phyloP scores from a whole-genome alignment of 2,329 filamentous ascomycete genomes.

The Neocucurbitaria cava region DNA sequence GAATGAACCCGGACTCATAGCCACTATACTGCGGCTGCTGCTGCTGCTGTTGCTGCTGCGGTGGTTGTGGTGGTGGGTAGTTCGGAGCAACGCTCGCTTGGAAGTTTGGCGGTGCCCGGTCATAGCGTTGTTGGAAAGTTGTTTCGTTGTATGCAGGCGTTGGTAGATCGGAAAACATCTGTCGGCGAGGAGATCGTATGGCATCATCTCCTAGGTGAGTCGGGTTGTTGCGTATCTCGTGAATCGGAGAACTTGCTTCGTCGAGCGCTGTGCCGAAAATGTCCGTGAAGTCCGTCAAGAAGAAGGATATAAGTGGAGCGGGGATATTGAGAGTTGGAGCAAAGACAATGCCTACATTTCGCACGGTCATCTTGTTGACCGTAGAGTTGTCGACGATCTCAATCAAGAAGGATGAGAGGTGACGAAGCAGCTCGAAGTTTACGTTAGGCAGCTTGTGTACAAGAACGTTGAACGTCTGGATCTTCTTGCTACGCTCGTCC shows the following conservation, averaged over 20 bases:
- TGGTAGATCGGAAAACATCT: slow-evolving; percentile 71
- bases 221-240: slow-evolving; percentile 54
- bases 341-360: slow-evolving; percentile 96
- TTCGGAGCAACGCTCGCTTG: slow-evolving; percentile 27
- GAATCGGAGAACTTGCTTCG: slow-evolving; percentile 53
- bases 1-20: slow-evolving; percentile 60
- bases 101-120: slow-evolving; percentile 34
- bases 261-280: slow-evolving; percentile 81
- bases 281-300: slow-evolving; percentile 85
- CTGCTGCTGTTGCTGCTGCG: slow-evolving; percentile 29
- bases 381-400: slow-evolving; percentile 90
- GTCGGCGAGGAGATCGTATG: slow-evolving; percentile 68
- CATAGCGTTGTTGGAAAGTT: slow-evolving; percentile 51
- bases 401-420: slow-evolving; percentile 86
- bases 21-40: slow-evolving; percentile 36
- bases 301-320: slow-evolving; percentile 89
- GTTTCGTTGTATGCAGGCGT: slow-evolving; percentile 68
- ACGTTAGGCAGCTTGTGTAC: slow-evolving; percentile 80
- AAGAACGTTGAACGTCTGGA: slow-evolving; percentile 76
- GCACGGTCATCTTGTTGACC: slow-evolving; percentile 96
- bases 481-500: slow-evolving; percentile 75
- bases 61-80: slow-evolving; percentile 34
- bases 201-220: slow-evolving; percentile 60
- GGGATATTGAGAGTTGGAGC: slow-evolving; percentile 97
- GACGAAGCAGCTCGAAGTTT: slow-evolving; percentile 82